Evolutionary conservation across 176 grass and related monocot genomes (phyloP).

Genomic region (Metroxylon sagu): DNA sequence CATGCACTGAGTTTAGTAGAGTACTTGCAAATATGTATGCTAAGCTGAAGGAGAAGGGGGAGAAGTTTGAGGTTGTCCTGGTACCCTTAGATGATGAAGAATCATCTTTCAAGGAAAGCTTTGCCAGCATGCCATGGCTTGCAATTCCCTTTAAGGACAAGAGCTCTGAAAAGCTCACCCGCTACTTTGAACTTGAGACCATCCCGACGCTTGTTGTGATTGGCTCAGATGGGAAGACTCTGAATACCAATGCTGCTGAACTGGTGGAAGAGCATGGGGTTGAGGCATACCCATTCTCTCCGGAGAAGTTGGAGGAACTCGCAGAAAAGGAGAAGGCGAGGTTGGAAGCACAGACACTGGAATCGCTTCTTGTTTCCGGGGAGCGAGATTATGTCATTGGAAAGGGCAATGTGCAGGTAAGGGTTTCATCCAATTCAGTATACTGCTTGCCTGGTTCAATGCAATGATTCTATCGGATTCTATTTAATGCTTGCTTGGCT

Average conservation of each 20-base stretch:
- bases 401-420: slow-evolving; percentile 51
- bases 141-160: slow-evolving; percentile 70
- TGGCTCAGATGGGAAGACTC: slow-evolving; percentile 82
- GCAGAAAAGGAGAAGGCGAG: slow-evolving; percentile 52
- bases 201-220: slow-evolving; percentile 67
- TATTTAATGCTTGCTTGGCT: too few species aligned
- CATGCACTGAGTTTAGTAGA: slow-evolving; percentile 38
- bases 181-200: slow-evolving; percentile 60
- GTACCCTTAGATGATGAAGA: slow-evolving; percentile 42
- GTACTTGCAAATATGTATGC: slow-evolving; percentile 49
- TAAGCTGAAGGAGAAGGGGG: slow-evolving; percentile 58
- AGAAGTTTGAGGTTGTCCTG: slow-evolving; percentile 77
- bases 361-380: slow-evolving; percentile 59
- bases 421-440: background rate
- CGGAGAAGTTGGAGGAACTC: slow-evolving; percentile 60
- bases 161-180: slow-evolving; percentile 44
- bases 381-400: slow-evolving; percentile 57
- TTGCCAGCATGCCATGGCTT: slow-evolving; percentile 63
- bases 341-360: slow-evolving; percentile 52
- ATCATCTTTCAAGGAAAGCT: slow-evolving; percentile 29
- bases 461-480: too few species aligned
- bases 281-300: slow-evolving; percentile 59
- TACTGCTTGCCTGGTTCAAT: background rate
- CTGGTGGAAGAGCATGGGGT: slow-evolving; percentile 59
- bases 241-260: slow-evolving; percentile 42